Percentiles rank a stretch among this genome's conserved stretches.
These are phyloP conservation scores for Saccharomyces jurei DNA, from an alignment of 805 yeast species.

Conservation along the genomic window DNA sequence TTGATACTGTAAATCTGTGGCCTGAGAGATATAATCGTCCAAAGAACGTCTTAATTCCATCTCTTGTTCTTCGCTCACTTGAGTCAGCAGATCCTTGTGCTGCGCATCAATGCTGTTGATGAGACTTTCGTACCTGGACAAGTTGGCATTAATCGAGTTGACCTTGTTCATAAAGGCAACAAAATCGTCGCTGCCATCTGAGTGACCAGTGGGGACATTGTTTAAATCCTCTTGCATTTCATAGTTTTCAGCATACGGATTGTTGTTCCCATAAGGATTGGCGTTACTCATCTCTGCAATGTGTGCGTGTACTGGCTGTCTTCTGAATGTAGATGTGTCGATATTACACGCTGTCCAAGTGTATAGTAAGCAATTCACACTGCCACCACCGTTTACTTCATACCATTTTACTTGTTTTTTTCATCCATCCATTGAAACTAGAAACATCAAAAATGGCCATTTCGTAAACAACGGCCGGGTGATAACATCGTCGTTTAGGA, in stretches of 20 bases:
- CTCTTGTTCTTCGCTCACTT: slow-evolving; percentile 62
- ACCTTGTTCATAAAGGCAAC: slow-evolving; percentile 59
- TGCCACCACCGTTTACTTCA: neutral
- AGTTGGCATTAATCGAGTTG: slow-evolving; percentile 55
- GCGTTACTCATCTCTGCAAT: slow-evolving; percentile 11
- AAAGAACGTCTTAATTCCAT: slow-evolving; percentile 63
- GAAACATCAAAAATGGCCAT: neutral
- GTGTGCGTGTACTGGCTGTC: neutral
- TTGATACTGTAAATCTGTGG: slow-evolving; percentile 61
- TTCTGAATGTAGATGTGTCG: neutral
- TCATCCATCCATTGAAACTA: neutral
- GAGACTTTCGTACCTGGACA: slow-evolving; percentile 60
- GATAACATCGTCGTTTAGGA: neutral
- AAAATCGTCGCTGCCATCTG: slow-evolving; percentile 33
- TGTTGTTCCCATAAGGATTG: slow-evolving; percentile 14
- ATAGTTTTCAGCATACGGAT: slow-evolving; percentile 10
- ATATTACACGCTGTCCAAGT: neutral
- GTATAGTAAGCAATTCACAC: neutral
- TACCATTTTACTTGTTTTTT: neutral
- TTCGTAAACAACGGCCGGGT: neutral
- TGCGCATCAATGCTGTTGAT: slow-evolving; percentile 59
- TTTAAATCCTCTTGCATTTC: slow-evolving; percentile 7
- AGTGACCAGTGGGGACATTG: neutral
- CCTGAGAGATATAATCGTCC: slow-evolving; percentile 65
- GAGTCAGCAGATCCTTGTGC: slow-evolving; percentile 62